Percentiles rank a stretch among this genome's conserved stretches.
Conservation (phyloP, 139 green algal species). For the Spirogloea muscicola region DNA sequence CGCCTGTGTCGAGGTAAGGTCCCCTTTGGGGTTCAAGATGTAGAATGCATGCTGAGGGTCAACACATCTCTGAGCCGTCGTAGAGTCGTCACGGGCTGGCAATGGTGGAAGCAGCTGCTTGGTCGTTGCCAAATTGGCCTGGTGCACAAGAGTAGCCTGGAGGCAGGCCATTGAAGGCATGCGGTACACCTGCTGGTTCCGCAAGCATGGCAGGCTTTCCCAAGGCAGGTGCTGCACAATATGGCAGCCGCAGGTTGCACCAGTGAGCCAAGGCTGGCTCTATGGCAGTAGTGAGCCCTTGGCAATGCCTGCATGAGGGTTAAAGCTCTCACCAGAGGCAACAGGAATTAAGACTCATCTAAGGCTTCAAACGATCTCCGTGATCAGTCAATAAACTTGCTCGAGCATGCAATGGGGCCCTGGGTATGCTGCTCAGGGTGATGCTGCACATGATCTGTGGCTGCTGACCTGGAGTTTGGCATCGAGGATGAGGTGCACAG, state of each 20-base stretch:
- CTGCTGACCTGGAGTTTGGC: too few relatives aligned
- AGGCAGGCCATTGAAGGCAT: conserved; percentile 23
- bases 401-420: too few relatives aligned
- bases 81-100: neutral
- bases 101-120: conserved; percentile 8
- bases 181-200: conserved; percentile 27
- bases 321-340: neutral
- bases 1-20: conserved; percentile 72
- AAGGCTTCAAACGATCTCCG: neutral
- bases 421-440: too few relatives aligned
- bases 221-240: conserved; percentile 38
- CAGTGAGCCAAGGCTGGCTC: neutral
- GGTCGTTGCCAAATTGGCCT: too few relatives aligned
- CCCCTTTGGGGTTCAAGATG: conserved; percentile 80
- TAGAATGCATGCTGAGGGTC: conserved; percentile 59
- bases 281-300: neutral
- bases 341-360: neutral
- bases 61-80: neutral
- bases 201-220: conserved; percentile 33
- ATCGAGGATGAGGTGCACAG: too few relatives aligned
- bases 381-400: neutral
- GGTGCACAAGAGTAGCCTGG: conserved; percentile 2
- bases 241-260: neutral
- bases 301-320: neutral
- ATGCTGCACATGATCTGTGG: too few relatives aligned